Percentiles rank a stretch among this genome's conserved stretches.
Evolutionary conservation across 2,329 filamentous ascomycete species (phyloP).

Genomic region (Phialocephala subalpina): DNA sequence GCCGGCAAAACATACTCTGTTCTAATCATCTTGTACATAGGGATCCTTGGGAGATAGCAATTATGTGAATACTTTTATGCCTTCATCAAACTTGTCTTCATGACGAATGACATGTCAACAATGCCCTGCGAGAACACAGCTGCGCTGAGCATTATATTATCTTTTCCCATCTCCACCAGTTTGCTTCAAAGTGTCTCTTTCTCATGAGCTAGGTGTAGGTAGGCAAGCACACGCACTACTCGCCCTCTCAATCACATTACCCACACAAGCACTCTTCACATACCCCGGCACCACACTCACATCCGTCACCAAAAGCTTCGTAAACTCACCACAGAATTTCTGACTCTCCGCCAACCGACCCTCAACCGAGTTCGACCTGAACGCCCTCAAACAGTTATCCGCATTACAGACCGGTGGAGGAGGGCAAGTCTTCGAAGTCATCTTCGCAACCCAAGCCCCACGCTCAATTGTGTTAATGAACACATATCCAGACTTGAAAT

Average conservation of each 20-base stretch:
- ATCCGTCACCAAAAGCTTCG: not conserved
- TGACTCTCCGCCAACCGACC: not conserved
- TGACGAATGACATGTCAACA: too few species aligned
- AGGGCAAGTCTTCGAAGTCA: constrained; percentile 20
- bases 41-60: too few species aligned
- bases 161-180: too few species aligned
- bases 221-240: not conserved
- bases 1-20: too few species aligned
- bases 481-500: constrained; percentile 50
- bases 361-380: constrained; percentile 27
- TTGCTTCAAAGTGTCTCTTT: not conserved
- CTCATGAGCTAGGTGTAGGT: not conserved
- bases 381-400: constrained; percentile 48
- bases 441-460: constrained; percentile 38
- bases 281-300: not conserved
- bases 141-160: too few species aligned
- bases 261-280: not conserved
- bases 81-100: too few species aligned
- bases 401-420: constrained; percentile 29
- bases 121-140: too few species aligned
- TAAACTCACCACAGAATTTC: not conserved
- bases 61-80: too few species aligned
- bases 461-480: constrained; percentile 50
- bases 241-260: not conserved
- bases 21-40: too few species aligned